A percentile compares a stretch with the other conserved stretches of the same genome.
Conservation (phyloP, 176 grass and related monocot genomes). For the Oryza rufipogon region DNA sequence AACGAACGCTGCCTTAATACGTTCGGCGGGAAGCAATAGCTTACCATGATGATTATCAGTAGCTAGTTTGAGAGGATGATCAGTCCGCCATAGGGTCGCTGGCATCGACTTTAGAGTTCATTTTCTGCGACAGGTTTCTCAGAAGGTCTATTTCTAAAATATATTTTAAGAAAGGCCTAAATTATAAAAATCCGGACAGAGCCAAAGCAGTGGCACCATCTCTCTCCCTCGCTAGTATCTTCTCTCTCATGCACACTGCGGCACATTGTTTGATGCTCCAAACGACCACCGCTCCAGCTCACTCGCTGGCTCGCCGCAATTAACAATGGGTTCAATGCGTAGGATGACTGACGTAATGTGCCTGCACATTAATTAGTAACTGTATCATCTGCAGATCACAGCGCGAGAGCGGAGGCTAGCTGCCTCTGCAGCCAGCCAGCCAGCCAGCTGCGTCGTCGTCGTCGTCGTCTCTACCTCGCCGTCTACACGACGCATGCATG, state of each 20-base stretch:
- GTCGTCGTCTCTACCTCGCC: neutral
- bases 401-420: neutral
- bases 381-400: constrained; percentile 27
- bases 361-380: constrained; percentile 45
- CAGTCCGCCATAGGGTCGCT: too few relatives aligned
- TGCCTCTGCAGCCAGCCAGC: neutral
- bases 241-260: neutral
- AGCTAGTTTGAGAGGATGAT: too few relatives aligned
- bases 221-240: neutral
- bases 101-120: too few relatives aligned
- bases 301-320: constrained; percentile 19
- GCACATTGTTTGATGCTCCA: constrained; percentile 27
- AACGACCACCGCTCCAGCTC: constrained; percentile 36
- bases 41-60: too few relatives aligned
- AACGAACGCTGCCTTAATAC: too few relatives aligned
- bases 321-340: constrained; percentile 42
- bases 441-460: neutral
- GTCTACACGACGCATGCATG: neutral
- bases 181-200: neutral
- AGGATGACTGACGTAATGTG: constrained; percentile 28
- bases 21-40: too few relatives aligned
- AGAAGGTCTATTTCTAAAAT: neutral
- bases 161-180: neutral
- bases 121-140: too few relatives aligned
- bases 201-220: constrained; percentile 6